A percentile compares a stretch with the other conserved stretches of the same genome.
phyloP scores from a whole-genome alignment of 1,139 yeast genomes.

The Martiniozyma asiatica region DNA sequence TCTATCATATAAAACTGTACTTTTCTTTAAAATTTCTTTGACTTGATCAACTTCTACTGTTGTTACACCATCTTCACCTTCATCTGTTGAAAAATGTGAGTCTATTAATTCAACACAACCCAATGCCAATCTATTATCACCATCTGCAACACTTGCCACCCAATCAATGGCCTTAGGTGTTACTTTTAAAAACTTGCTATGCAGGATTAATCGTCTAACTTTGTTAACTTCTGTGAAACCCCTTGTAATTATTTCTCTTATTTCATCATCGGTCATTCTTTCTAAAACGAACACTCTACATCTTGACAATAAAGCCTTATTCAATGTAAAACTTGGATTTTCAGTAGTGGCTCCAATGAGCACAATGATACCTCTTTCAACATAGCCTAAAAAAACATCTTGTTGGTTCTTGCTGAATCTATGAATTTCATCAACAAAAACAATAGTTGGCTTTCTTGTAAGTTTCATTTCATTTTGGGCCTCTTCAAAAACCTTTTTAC shows the following conservation, averaged over 20 bases:
- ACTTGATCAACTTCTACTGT: conserved; percentile 24
- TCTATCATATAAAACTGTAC: conserved; percentile 67
- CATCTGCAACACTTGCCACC: conserved; percentile 69
- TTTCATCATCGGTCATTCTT: conserved; percentile 43
- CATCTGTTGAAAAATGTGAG: conserved; percentile 19
- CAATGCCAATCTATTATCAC: conserved; percentile 79
- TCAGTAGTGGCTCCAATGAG: conserved; percentile 95
- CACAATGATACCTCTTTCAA: conserved; percentile 55
- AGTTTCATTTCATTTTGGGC: conserved; percentile 58
- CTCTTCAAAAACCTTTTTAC: conserved; percentile 60
- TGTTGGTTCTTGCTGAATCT: conserved; percentile 85
- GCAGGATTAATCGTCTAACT: conserved; percentile 33
- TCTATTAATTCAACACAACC: conserved; percentile 59
- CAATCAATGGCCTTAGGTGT: conserved; percentile 50
- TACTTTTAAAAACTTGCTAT: conserved; percentile 32
- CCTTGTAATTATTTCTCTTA: conserved; percentile 45
- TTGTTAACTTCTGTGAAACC: conserved; percentile 54
- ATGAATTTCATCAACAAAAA: conserved; percentile 90
- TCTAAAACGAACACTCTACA: conserved; percentile 79
- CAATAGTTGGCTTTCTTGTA: conserved; percentile 58
- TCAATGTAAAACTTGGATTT: conserved; percentile 85
- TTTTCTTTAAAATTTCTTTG: conserved; percentile 30
- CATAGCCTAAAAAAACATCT: conserved; percentile 66
- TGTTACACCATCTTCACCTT: conserved; percentile 3
- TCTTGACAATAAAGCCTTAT: conserved; percentile 78